These are phyloP conservation scores for Catharanthus roseus DNA, from an alignment of 257 asterid species.

Conservation along the genomic window DNA sequence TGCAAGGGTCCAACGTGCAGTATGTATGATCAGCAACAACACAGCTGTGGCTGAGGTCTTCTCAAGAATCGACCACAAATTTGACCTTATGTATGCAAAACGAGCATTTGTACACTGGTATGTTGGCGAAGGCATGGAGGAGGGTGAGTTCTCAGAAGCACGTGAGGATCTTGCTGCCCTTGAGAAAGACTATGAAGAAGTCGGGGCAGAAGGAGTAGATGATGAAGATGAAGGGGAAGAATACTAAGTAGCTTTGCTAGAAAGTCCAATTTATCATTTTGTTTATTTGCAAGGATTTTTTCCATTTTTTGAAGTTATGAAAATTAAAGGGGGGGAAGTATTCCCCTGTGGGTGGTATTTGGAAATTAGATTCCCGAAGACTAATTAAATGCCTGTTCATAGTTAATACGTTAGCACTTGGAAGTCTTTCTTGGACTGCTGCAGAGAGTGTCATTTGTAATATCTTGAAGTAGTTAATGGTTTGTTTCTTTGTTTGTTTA, in stretches of 20 bases:
- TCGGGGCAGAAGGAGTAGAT: slow-evolving; percentile 15
- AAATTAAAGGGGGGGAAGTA: background rate
- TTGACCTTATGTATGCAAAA: slow-evolving; percentile 22
- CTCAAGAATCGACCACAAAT: slow-evolving; percentile 17
- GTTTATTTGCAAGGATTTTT: background rate
- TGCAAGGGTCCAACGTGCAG: slow-evolving; percentile 21
- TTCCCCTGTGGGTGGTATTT: background rate
- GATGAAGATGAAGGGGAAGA: slow-evolving; percentile 19
- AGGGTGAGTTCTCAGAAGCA: slow-evolving; percentile 21
- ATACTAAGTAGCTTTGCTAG: slow-evolving; percentile 1
- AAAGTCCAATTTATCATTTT: background rate
- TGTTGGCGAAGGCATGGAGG: slow-evolving; percentile 21
- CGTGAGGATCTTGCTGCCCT: slow-evolving; percentile 19
- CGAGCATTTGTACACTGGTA: slow-evolving; percentile 21
- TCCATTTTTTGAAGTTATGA: background rate
- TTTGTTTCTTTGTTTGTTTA: background rate
- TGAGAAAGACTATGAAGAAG: slow-evolving; percentile 22
- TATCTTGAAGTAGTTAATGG: background rate
- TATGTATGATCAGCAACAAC: slow-evolving; percentile 20
- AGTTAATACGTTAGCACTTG: background rate
- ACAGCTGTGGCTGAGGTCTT: slow-evolving; percentile 18
- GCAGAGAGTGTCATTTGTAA: background rate
- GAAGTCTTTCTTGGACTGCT: background rate
- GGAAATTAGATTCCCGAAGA: background rate
- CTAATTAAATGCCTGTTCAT: background rate